Percentiles rank a stretch among this genome's conserved stretches.
These are phyloP conservation scores for Talaromyces sp. DNA, from an alignment of 2,329 filamentous ascomycete species.

Conservation along the genomic window DNA sequence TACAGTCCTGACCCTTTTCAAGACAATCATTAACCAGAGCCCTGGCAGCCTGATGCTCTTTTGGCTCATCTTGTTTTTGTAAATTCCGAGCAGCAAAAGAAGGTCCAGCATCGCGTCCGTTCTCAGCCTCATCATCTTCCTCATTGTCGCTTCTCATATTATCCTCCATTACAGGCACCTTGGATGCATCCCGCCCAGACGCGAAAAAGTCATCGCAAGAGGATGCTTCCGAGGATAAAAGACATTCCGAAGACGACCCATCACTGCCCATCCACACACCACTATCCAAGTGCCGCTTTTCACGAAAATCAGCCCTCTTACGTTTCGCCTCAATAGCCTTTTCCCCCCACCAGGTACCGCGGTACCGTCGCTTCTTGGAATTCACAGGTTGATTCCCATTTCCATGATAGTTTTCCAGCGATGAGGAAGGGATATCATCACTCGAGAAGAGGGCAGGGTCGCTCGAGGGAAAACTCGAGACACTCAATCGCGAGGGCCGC, in stretches of 20 bases:
- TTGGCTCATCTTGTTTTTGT: conserved; percentile 22
- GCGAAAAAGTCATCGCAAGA: conserved; percentile 28
- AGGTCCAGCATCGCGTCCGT: background rate
- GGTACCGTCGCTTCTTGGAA: conserved; percentile 32
- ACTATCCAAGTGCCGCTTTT: conserved; percentile 40
- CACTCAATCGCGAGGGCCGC: conserved; percentile 23
- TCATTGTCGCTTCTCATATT: background rate
- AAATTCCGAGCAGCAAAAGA: conserved; percentile 13
- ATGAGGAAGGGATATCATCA: conserved; percentile 41
- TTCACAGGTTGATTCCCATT: conserved; percentile 1
- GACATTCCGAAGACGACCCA: conserved; percentile 29
- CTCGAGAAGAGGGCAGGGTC: conserved; percentile 44
- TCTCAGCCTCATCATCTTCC: background rate
- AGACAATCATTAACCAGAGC: conserved; percentile 35
- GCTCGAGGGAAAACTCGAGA: conserved; percentile 34
- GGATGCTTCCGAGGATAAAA: conserved; percentile 28
- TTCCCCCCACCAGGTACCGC: conserved; percentile 42
- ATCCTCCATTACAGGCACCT: background rate
- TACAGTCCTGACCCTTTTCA: conserved; percentile 37
- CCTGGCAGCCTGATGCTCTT: conserved; percentile 31
- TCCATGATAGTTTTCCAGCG: conserved; percentile 37
- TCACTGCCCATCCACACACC: conserved; percentile 46
- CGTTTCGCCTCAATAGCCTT: conserved; percentile 30
- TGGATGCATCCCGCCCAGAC: conserved; percentile 5
- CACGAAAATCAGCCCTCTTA: conserved; percentile 37